Percentiles rank a stretch among this genome's conserved stretches.
Conservation (phyloP, 208 protist genomes). For the Jaenimonas drosophilae region DNA sequence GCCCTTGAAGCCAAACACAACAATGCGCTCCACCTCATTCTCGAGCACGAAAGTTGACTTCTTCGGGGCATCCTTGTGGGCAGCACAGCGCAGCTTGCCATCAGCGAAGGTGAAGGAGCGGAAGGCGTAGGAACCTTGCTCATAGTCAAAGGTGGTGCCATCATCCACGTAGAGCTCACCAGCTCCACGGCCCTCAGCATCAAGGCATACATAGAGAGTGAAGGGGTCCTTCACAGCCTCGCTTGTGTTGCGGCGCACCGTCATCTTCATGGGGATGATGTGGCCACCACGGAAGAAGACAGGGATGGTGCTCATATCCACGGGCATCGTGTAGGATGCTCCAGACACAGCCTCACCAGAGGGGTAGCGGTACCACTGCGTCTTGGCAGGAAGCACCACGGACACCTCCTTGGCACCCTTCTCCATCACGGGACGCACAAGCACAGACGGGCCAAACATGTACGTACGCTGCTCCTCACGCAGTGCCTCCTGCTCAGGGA, state of each 20-base stretch:
- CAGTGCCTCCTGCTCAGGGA: conserved; percentile 75
- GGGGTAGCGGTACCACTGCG: conserved; percentile 67
- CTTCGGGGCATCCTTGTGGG: conserved; percentile 2
- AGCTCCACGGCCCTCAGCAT: conserved; percentile 40
- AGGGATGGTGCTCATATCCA: conserved; percentile 83
- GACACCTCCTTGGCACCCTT: conserved; percentile 24
- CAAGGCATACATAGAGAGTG: conserved; percentile 89
- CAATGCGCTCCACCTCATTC: conserved; percentile 14
- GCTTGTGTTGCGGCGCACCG: conserved; percentile 74
- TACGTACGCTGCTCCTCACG: conserved; percentile 86
- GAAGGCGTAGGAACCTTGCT: conserved; percentile 33
- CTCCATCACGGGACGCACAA: conserved; percentile 84
- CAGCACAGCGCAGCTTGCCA: conserved; percentile 15
- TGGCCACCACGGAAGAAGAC: conserved; percentile 90
- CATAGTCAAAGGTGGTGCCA: conserved; percentile 56
- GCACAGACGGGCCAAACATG: conserved; percentile 82
- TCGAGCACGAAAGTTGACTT: conserved; percentile 59
- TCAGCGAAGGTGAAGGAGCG: conserved; percentile 42
- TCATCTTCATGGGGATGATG: conserved; percentile 89
- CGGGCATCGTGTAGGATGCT: conserved; percentile 21
- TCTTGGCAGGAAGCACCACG: conserved; percentile 71
- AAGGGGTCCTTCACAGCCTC: conserved; percentile 87
- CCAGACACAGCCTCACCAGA: conserved; percentile 23
- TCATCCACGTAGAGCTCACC: conserved; percentile 78
- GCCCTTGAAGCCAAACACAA: not conserved